phyloP scores from a whole-genome alignment of 176 grass and related monocot species.

The Cenchrus fungigraminus region DNA sequence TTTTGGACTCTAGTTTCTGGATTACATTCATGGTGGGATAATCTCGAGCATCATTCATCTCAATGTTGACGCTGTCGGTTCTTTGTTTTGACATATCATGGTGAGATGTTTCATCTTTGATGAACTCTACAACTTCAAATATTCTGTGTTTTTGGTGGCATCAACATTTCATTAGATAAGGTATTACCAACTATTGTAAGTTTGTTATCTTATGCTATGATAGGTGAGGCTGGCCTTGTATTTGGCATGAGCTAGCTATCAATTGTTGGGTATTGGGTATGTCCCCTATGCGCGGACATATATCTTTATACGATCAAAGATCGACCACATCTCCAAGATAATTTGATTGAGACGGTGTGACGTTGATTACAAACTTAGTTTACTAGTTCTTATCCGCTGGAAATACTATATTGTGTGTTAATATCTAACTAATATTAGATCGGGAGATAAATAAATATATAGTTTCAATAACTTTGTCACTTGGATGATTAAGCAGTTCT shows the following conservation, averaged over 20 bases:
- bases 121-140: not conserved
- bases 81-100: not conserved
- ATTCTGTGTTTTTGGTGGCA: not conserved
- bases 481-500: not conserved
- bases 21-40: not conserved
- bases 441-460: no score
- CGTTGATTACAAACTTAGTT: not conserved
- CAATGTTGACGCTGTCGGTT: not conserved
- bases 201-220: slow-evolving; percentile 13
- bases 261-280: not conserved
- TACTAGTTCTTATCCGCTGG: not conserved
- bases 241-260: not conserved
- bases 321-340: not conserved
- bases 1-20: not conserved
- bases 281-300: not conserved
- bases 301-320: not conserved
- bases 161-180: not conserved
- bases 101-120: not conserved
- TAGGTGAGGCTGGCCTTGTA: not conserved
- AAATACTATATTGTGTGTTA: not conserved
- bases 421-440: not conserved
- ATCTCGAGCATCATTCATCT: not conserved
- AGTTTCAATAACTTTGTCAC: no score
- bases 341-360: not conserved
- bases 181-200: not conserved